A percentile compares a stretch with the other conserved stretches of the same genome.
Conservation (phyloP, 148 eudicot genomes). For the Agrostemma githago region DNA sequence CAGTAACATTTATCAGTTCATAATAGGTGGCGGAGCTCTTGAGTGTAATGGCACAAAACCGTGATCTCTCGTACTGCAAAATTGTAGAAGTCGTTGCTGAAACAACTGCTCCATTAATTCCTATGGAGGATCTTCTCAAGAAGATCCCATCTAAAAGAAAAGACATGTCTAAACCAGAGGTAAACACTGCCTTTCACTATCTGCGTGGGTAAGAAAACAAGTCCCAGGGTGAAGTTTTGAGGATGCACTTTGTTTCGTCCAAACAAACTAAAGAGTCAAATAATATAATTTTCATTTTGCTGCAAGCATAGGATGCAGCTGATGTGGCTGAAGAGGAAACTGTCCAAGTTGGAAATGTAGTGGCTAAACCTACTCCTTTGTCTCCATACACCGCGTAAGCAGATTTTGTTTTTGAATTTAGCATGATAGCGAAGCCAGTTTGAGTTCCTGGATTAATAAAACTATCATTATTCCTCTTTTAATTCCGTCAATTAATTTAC, state of each 20-base stretch:
- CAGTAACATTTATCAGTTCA: conserved; percentile 17
- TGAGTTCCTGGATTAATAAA: neutral
- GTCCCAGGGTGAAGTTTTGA: too few relatives aligned
- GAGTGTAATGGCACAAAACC: conserved; percentile 73
- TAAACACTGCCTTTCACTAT: conserved; percentile 14
- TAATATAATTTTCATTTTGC: too few relatives aligned
- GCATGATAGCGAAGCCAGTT: neutral
- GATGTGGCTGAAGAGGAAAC: conserved; percentile 17
- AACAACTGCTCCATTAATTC: conserved; percentile 78
- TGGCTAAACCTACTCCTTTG: conserved; percentile 42
- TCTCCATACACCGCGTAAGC: conserved; percentile 76
- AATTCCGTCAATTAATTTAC: conserved; percentile 1
- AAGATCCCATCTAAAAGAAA: conserved; percentile 64
- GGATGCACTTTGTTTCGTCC: too few relatives aligned
- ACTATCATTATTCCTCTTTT: neutral
- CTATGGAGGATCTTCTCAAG: conserved; percentile 61
- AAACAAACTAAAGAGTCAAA: too few relatives aligned
- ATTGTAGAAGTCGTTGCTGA: conserved; percentile 85
- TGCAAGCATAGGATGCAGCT: neutral
- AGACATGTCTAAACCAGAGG: conserved; percentile 39
- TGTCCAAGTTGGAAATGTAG: conserved; percentile 13
- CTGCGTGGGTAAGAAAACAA: neutral
- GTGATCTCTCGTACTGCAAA: conserved; percentile 67
- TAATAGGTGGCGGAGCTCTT: conserved; percentile 83
- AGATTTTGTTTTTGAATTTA: neutral